Evolutionary conservation across 495 filamentous ascomycete genomes (phyloP).

Genomic region (Aspergillus baeticus): DNA sequence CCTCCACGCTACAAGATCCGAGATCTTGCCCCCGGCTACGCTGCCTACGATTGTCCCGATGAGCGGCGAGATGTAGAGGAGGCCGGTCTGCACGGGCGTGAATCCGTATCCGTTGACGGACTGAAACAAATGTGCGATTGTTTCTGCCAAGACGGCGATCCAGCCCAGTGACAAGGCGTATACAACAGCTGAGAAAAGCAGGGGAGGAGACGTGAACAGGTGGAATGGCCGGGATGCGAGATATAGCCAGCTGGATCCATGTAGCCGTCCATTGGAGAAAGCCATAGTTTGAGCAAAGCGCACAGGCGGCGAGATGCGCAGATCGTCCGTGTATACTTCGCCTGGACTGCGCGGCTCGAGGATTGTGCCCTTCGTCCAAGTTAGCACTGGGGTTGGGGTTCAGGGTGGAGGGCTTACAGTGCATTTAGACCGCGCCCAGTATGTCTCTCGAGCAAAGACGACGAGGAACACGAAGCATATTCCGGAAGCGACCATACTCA

Average conservation of each 20-base stretch:
- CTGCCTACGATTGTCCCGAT: constrained; percentile 8
- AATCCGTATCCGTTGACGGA: constrained; percentile 1
- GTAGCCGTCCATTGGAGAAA: constrained; percentile 1
- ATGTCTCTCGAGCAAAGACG: constrained; percentile 5
- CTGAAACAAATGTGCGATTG: constrained; percentile 7
- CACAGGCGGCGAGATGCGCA: background rate
- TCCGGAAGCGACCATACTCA: background rate
- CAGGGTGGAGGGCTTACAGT: background rate
- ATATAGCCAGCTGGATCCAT: background rate
- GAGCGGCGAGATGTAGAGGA: constrained; percentile 7
- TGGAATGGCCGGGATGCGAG: background rate
- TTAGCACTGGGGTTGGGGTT: background rate
- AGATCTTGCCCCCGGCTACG: constrained; percentile 6
- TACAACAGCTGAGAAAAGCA: background rate
- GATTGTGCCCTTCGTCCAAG: background rate
- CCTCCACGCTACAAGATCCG: background rate
- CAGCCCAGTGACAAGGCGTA: constrained; percentile 8
- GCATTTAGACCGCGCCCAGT: background rate
- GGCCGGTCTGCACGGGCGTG: constrained; percentile 3
- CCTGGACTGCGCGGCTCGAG: background rate
- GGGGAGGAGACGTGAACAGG: background rate
- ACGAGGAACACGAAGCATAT: background rate
- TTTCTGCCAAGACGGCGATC: constrained; percentile 4
- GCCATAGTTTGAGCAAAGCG: background rate
- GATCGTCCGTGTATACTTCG: background rate